Base-by-base conservation (phyloP, 1,284 basidiomycete genomes). In the Wolfiporia cocos region DNA sequence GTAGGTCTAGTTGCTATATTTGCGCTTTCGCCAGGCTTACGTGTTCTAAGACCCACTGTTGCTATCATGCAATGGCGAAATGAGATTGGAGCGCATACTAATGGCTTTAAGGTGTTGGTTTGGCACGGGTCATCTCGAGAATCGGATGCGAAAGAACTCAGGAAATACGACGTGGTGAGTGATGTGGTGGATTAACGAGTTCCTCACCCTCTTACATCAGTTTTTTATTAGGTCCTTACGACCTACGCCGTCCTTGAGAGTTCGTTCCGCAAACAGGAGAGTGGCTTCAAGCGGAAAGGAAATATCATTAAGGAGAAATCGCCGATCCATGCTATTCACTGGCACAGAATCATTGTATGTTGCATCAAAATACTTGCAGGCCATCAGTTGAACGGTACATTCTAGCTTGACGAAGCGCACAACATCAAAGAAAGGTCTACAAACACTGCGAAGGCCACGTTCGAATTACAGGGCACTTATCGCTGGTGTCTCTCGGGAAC, bases 61-160 rank as follows among this genome's bases (percentile, higher is more conserved):
- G 96, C 96, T 19, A 82, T 99, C 50, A 94, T 99, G 84, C 95
- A 99, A 68, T 99, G 96, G 96, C 81, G 83, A 53, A 92, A 95
- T 61, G 96, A 99, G 63, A 92, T 99, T 44, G 80, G 81, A 28
- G 67, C 81, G 0, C 89, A 92, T 53, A 87, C 90, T 0, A 76
- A 84, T 48, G 81, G 82, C 6, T 68, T 92, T 56, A 81, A 81
- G 40, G 88, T 95, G 21, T 78, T 88, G 32, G 76, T 99, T 12
- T 99, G 92, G 92, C 94, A 99, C 60, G 96, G 96, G 17, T 65
- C 77, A 2, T 74, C 79, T 12, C 74, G 87, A 22, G 74, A 81
- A 49, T 72, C 71, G 0, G 70, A 89, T 50, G 58, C 69, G 17
- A 71, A 76, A 43, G 78, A 86, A 55, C 70, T 99, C 30, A 71